These are phyloP conservation scores for Ceratocystiopsis sp. DNA, from an alignment of 2,329 filamentous ascomycete genomes.

Conservation along the genomic window DNA sequence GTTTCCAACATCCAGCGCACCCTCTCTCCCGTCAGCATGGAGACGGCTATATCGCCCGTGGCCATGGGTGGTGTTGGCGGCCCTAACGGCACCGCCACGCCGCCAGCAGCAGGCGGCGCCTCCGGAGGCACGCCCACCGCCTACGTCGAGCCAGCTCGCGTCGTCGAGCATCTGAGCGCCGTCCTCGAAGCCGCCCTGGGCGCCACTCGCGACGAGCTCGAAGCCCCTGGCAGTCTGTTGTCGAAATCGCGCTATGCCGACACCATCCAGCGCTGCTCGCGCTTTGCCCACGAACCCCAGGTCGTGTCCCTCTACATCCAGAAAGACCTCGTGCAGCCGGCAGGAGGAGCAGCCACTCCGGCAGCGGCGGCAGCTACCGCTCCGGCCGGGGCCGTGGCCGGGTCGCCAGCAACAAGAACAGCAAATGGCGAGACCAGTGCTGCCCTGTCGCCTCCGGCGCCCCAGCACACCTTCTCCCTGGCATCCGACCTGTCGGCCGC, in stretches of 20 bases:
- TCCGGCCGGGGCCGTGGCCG: no score
- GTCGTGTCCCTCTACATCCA: conserved; percentile 77
- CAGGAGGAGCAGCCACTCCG: not conserved
- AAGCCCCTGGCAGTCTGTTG: conserved; percentile 66
- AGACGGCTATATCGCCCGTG: conserved; percentile 30
- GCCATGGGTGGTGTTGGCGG: conserved; percentile 6
- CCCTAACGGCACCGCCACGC: conserved; percentile 22
- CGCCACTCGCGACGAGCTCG: conserved; percentile 60
- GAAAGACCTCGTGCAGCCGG: conserved; percentile 38
- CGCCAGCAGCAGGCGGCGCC: not conserved
- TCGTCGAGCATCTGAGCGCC: conserved; percentile 55
- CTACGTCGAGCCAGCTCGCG: conserved; percentile 46
- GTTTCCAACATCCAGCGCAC: no score
- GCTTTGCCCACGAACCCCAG: conserved; percentile 80
- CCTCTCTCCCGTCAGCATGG: conserved; percentile 24
- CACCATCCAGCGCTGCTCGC: conserved; percentile 70
- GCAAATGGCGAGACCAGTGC: no score
- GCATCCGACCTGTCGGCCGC: conserved; percentile 68
- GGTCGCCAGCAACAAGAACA: no score
- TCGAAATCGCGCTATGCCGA: conserved; percentile 55
- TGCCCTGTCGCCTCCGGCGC: not conserved
- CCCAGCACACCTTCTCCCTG: conserved; percentile 55
- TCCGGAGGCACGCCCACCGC: conserved; percentile 24
- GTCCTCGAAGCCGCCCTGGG: conserved; percentile 60
- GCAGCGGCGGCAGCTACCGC: no score